Evolutionary conservation across 495 filamentous ascomycete species (phyloP), one percentile per base, ranked within the genome.

Genomic region (Oleoguttula mirabilis): DNA sequence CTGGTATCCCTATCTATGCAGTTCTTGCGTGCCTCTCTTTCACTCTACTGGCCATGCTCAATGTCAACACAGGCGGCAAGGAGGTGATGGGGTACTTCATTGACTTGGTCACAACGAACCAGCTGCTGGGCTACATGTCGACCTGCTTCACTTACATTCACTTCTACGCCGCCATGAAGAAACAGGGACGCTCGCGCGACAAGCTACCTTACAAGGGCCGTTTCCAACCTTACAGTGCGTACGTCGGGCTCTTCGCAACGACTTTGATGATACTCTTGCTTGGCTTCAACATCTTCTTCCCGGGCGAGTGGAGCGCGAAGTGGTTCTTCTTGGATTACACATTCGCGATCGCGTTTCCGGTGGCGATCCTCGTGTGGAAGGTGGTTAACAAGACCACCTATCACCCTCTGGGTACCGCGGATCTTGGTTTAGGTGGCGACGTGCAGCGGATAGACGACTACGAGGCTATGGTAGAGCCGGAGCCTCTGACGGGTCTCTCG

Each of bases 71-170:
- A 7, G 7, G 7, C n/a, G 7, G 7, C 7, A n/a, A n/a, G n/a
- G 25, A 7, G 7, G 25, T 28, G 7, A 7, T 28, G 25, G n/a
- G 7, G 7, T 28, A 28, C n/a, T n/a, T 28, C 25, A n/a, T 28
- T 7, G 25, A 28, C n/a, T n/a, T 28, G n/a, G 25, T 28, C 25
- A 28, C 25, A 7, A 7, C 7, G 7, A 7, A n/a, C n/a, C 25
- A 28, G n/a, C 7, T 28, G 25, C 25, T 76, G 51, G 64, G 73
- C 56, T 76, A 69, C 34, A 68, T 75, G 46, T 55, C 65, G 48
- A 69, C 77, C 55, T 68, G 57, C 40, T 54, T 73, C 38, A 75
- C 72, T 21, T 82, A 77, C 55, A 66, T 80, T 36, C 70, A 54
- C 52, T 79, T 77, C 61, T 68, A 73, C 51, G 61, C 63, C 1